Evolutionary conservation across 2,329 filamentous ascomycete species (phyloP).

Genomic region (Leptosphaerulina australis): DNA sequence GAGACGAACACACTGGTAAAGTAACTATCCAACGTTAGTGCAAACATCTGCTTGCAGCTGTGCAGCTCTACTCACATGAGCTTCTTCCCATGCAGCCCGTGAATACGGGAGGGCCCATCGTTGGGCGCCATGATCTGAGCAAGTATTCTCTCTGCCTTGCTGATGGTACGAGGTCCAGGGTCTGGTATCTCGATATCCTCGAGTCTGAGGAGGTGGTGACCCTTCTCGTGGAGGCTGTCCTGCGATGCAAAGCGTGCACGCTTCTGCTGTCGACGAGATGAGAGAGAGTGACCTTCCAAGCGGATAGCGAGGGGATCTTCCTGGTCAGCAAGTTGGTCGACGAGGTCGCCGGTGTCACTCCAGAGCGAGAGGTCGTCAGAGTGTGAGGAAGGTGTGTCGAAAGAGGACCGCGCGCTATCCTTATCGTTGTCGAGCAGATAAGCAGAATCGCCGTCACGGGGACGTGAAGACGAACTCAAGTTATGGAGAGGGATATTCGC

Average conservation of each 20-base stretch:
- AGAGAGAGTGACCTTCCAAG: conserved; percentile 68
- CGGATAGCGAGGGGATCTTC: conserved; percentile 80
- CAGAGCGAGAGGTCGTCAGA: conserved; percentile 80
- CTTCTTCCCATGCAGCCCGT: conserved; percentile 94
- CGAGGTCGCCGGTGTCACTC: conserved; percentile 94
- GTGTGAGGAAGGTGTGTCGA: conserved; percentile 60
- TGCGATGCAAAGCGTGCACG: conserved; percentile 71
- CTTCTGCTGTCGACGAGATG: conserved; percentile 59
- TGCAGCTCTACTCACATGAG: conserved; percentile 69
- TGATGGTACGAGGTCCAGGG: conserved; percentile 67
- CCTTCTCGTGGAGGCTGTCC: conserved; percentile 52
- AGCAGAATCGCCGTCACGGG: conserved; percentile 48
- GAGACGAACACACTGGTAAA: conserved; percentile 93
- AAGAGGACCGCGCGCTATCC: conserved; percentile 60
- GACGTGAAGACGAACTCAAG: conserved; percentile 59
- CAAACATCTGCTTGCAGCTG: not conserved
- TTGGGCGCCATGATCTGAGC: conserved; percentile 84
- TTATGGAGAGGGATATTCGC: conserved; percentile 89
- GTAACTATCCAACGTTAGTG: conserved; percentile 65
- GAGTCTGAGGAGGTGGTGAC: conserved; percentile 56
- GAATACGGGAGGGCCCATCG: conserved; percentile 71
- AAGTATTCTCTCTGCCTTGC: conserved; percentile 71
- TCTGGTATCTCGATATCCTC: conserved; percentile 84
- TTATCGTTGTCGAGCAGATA: conserved; percentile 54
- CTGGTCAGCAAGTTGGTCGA: conserved; percentile 83